Percentiles rank a stretch among this genome's conserved stretches.
Evolutionary conservation across 305 asterid species (phyloP).

Genomic region (Coffea humblotiana): DNA sequence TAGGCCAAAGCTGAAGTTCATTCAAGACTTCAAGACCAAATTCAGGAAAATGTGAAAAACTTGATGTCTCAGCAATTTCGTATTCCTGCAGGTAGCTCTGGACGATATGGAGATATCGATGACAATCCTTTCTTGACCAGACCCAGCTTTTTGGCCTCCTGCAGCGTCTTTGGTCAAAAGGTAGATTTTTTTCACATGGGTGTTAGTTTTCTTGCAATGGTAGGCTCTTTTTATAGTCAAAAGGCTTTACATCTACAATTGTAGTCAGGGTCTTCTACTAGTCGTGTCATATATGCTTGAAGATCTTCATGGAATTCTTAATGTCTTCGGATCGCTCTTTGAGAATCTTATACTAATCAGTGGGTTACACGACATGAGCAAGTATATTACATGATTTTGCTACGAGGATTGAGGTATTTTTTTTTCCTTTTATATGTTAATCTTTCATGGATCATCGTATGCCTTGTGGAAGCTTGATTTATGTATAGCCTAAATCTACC

Average conservation of each 20-base stretch:
- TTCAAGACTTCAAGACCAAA: slow-evolving; percentile 65
- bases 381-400: not conserved
- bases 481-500: no score
- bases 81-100: slow-evolving; percentile 46
- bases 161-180: slow-evolving; percentile 87
- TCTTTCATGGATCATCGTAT: no score
- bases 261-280: not conserved
- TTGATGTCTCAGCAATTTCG: slow-evolving; percentile 75
- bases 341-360: not conserved
- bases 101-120: slow-evolving; percentile 22
- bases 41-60: slow-evolving; percentile 80
- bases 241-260: not conserved
- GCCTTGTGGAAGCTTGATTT: no score
- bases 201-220: not conserved
- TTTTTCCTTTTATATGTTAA: no score
- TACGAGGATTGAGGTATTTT: not conserved
- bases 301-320: not conserved
- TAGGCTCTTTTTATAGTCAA: not conserved
- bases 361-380: not conserved
- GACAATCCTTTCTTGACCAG: slow-evolving; percentile 25
- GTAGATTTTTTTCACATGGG: slow-evolving; percentile 27
- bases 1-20: slow-evolving; percentile 80
- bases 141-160: slow-evolving; percentile 76
- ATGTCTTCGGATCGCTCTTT: not conserved
- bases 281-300: not conserved